Percentiles rank a stretch among this genome's conserved stretches.
These are phyloP conservation scores for Globisporangium echinulatum DNA, from an alignment of 352 stramenopile species.

Conservation along the genomic window DNA sequence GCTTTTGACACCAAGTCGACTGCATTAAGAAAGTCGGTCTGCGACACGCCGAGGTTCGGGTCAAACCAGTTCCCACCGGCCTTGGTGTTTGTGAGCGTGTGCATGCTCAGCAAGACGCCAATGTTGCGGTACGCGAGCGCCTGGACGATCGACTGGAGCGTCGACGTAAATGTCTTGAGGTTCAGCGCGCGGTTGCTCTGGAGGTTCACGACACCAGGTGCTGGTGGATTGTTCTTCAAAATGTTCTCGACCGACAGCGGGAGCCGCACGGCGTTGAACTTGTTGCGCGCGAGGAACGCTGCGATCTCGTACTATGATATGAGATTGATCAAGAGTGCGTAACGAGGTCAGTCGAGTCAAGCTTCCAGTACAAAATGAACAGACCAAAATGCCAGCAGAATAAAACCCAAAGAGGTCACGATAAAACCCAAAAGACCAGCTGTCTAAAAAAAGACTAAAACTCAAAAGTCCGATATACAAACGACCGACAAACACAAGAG, in stretches of 20 bases:
- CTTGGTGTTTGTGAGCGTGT: slow-evolving; percentile 53
- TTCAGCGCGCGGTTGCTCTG: slow-evolving; percentile 68
- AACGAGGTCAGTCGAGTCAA: too few species aligned
- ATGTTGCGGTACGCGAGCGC: slow-evolving; percentile 64
- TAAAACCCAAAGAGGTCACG: too few species aligned
- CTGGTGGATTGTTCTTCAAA: slow-evolving; percentile 52
- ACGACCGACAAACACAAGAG: background rate
- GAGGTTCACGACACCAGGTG: slow-evolving; percentile 58
- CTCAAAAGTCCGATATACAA: too few species aligned
- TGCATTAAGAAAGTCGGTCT: slow-evolving; percentile 53
- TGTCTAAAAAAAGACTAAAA: too few species aligned
- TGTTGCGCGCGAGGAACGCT: slow-evolving; percentile 68
- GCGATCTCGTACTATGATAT: slow-evolving; percentile 62
- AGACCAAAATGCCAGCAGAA: too few species aligned
- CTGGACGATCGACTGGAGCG: slow-evolving; percentile 64
- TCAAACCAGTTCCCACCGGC: slow-evolving; percentile 66
- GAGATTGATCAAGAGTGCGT: background rate
- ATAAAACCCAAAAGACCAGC: too few species aligned
- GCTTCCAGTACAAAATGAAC: too few species aligned
- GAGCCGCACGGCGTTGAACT: slow-evolving; percentile 77
- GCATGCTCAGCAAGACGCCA: slow-evolving; percentile 70
- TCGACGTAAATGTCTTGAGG: slow-evolving; percentile 62
- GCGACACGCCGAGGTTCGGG: slow-evolving; percentile 27
- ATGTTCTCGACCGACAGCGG: slow-evolving; percentile 67
- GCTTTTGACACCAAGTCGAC: slow-evolving; percentile 52